These are phyloP conservation scores for Trapa bicornis DNA, from an alignment of 345 rosid species.

Conservation along the genomic window DNA sequence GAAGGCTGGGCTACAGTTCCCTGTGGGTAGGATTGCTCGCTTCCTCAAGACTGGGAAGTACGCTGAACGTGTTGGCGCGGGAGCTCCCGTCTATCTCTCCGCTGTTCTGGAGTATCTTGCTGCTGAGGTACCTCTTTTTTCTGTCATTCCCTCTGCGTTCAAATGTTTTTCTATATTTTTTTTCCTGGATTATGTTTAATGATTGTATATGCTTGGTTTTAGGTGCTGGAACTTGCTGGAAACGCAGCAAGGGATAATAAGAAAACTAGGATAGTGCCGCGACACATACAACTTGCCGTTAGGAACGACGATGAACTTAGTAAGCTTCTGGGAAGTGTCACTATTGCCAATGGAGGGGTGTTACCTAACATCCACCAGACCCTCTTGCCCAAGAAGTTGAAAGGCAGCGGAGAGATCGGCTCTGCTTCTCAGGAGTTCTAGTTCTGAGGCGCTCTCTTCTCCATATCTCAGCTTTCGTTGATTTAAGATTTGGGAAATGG, in stretches of 20 bases:
- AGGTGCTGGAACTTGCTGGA: conserved; percentile 68
- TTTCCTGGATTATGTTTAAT: neutral
- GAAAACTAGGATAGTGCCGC: conserved; percentile 54
- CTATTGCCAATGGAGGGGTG: conserved; percentile 67
- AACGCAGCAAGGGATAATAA: conserved; percentile 73
- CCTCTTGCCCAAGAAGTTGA: conserved; percentile 41
- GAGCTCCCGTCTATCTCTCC: conserved; percentile 71
- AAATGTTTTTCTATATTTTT: too few relatives aligned
- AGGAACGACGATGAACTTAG: conserved; percentile 68
- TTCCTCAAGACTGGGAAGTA: conserved; percentile 70
- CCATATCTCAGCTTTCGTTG: neutral
- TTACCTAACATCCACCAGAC: conserved; percentile 59
- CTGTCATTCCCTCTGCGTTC: neutral
- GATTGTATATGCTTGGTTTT: neutral
- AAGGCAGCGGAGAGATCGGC: conserved; percentile 36
- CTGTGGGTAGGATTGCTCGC: conserved; percentile 66
- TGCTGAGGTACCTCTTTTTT: conserved; percentile 38
- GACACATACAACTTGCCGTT: conserved; percentile 68
- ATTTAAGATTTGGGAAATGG: neutral
- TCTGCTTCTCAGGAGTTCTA: conserved; percentile 52
- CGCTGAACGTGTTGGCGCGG: conserved; percentile 72
- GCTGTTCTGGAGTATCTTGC: conserved; percentile 75
- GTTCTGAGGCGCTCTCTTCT: conserved; percentile 14
- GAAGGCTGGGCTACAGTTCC: conserved; percentile 72
- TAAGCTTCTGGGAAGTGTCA: conserved; percentile 55